A percentile compares a stretch with the other conserved stretches of the same genome.
Conservation (phyloP, 768 basidiomycete genomes). For the Termitomyces sp. region DNA sequence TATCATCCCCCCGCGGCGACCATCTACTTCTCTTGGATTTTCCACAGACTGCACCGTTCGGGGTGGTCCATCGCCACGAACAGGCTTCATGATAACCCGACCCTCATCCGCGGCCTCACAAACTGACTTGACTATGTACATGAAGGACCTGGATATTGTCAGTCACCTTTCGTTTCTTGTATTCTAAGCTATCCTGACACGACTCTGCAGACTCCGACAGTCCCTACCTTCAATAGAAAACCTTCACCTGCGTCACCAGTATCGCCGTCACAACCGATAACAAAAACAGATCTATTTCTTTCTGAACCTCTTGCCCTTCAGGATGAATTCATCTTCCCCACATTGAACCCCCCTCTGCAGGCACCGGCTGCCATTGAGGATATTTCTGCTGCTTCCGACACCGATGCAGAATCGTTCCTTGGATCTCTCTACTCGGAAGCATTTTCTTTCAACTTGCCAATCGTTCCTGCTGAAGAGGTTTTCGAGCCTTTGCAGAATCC, state of each 20-base stretch:
- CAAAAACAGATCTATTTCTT: background rate
- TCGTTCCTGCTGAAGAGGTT: conserved; percentile 1
- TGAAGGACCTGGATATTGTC: conserved; percentile 26
- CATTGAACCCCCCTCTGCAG: conserved; percentile 1
- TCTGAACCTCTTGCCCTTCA: background rate
- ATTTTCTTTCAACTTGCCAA: conserved; percentile 1
- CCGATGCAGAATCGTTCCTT: conserved; percentile 5
- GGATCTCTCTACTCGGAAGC: conserved; percentile 7
- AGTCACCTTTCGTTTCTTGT: conserved; percentile 1
- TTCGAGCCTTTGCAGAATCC: background rate
- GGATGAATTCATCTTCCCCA: conserved; percentile 7
- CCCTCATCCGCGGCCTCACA: conserved; percentile 18
- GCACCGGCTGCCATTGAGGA: background rate
- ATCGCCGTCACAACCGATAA: background rate
- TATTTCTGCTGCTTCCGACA: background rate
- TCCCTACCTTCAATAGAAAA: conserved; percentile 12
- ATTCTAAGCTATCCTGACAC: background rate
- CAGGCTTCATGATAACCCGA: conserved; percentile 12
- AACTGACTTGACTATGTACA: conserved; percentile 14
- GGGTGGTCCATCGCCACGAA: conserved; percentile 4
- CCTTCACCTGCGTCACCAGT: background rate
- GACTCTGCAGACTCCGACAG: conserved; percentile 20
- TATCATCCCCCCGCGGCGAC: conserved; percentile 21
- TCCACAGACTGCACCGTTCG: conserved; percentile 2
- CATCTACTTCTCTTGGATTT: conserved; percentile 28